Percentiles rank a stretch among this genome's conserved stretches.
These are phyloP conservation scores for Knoxia roxburghii DNA, from an alignment of 257 asterid genomes.

Conservation along the genomic window DNA sequence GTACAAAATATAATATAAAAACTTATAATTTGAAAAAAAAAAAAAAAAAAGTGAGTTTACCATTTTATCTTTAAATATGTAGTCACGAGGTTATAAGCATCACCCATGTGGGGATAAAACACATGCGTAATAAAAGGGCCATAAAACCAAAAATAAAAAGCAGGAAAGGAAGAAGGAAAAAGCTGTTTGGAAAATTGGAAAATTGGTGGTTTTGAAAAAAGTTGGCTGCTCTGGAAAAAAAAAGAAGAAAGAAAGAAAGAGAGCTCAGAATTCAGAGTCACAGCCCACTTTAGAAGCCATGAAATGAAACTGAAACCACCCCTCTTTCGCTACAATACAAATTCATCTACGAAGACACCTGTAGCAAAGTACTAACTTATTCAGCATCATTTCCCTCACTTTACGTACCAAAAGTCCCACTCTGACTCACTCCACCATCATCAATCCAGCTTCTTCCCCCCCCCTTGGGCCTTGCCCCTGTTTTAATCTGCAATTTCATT, in stretches of 20 bases:
- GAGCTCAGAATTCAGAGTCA: constrained; percentile 18
- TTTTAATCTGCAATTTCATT: neutral
- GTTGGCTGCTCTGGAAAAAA: too few relatives aligned
- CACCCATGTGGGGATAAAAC: too few relatives aligned
- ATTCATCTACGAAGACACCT: neutral
- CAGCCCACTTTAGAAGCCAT: constrained; percentile 13
- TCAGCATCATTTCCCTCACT: neutral
- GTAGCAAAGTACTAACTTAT: neutral
- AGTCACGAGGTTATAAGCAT: too few relatives aligned
- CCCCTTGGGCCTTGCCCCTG: too few relatives aligned
- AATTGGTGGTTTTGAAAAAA: constrained; percentile 10
- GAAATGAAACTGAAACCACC: too few relatives aligned
- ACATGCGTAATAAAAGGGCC: too few relatives aligned
- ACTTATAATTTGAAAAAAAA: too few relatives aligned
- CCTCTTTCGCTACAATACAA: constrained; percentile 12
- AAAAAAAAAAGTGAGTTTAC: too few relatives aligned
- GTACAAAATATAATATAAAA: too few relatives aligned
- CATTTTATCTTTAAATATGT: too few relatives aligned
- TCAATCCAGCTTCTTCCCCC: neutral
- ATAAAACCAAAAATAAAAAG: neutral
- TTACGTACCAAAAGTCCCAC: constrained; percentile 7
- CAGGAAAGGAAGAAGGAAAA: neutral
- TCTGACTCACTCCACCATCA: constrained; percentile 11
- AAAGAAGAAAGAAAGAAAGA: neutral
- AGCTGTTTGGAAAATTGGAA: neutral